Conservation (phyloP, 2,329 filamentous ascomycete genomes). For the Hypoxylon sp. region DNA sequence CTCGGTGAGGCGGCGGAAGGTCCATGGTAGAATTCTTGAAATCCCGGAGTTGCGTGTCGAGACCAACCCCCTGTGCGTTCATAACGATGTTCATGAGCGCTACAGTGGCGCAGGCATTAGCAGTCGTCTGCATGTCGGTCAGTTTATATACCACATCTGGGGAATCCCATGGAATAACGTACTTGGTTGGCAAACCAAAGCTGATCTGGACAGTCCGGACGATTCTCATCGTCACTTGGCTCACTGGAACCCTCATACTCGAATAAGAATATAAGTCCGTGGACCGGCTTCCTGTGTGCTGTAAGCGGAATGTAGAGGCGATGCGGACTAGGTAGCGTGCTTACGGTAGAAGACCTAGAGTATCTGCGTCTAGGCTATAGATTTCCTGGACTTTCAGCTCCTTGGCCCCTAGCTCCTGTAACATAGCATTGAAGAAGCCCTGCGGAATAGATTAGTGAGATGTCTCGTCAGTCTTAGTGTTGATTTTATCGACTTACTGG, state of each 20-base stretch:
- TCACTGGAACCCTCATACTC: conserved; percentile 68
- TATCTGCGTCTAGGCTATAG: conserved; percentile 73
- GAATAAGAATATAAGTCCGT: conserved; percentile 90
- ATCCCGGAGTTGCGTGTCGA: conserved; percentile 73
- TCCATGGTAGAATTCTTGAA: conserved; percentile 78
- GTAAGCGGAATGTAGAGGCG: conserved; percentile 39
- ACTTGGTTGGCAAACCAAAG: conserved; percentile 97
- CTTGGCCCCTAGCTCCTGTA: conserved; percentile 78
- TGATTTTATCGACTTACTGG: conserved; percentile 77
- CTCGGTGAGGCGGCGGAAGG: conserved; percentile 77
- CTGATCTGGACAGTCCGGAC: conserved; percentile 63
- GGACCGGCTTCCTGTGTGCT: conserved; percentile 70
- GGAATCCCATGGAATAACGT: conserved; percentile 27
- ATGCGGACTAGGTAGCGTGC: too few relatives aligned
- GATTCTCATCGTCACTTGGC: conserved; percentile 54
- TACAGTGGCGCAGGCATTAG: conserved; percentile 91
- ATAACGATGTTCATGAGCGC: conserved; percentile 93
- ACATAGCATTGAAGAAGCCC: conserved; percentile 87
- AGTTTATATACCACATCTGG: conserved; percentile 18
- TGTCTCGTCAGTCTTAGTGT: background rate
- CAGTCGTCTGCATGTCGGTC: conserved; percentile 66
- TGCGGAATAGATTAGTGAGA: conserved; percentile 47
- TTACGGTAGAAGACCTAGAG: conserved; percentile 70
- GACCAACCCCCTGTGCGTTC: conserved; percentile 72
- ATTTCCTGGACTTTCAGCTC: conserved; percentile 80